Evolutionary conservation across 2,329 filamentous ascomycete species (phyloP).

Genomic region (Simplicillium aogashimaense): DNA sequence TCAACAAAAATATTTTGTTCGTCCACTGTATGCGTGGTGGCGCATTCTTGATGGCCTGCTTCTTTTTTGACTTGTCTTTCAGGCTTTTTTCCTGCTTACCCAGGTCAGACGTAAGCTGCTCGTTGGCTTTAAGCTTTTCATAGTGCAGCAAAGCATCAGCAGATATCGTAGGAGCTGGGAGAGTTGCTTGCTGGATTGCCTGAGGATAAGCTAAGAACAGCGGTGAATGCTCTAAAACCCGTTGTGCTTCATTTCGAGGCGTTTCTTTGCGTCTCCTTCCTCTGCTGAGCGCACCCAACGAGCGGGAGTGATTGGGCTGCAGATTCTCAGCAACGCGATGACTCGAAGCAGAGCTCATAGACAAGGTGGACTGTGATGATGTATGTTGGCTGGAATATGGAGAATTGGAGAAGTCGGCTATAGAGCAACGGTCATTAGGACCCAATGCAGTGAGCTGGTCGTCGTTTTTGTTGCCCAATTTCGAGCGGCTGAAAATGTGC

Average conservation of each 20-base stretch:
- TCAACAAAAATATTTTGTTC: conserved; percentile 62
- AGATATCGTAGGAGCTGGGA: conserved; percentile 57
- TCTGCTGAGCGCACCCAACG: conserved; percentile 5
- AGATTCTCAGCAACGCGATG: background rate
- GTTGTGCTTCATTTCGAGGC: conserved; percentile 44
- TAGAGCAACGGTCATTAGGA: background rate
- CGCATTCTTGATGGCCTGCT: conserved; percentile 13
- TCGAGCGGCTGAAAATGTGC: conserved; percentile 6
- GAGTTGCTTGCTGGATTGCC: conserved; percentile 62
- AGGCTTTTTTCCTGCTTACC: background rate
- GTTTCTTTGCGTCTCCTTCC: conserved; percentile 25
- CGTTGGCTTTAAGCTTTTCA: conserved; percentile 3
- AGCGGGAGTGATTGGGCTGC: conserved; percentile 5
- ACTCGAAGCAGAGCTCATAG: background rate
- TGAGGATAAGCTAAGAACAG: conserved; percentile 84
- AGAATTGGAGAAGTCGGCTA: conserved; percentile 1
- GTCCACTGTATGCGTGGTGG: conserved; percentile 51
- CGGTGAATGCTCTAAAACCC: conserved; percentile 32
- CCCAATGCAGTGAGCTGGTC: background rate
- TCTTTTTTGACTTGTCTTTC: conserved; percentile 10
- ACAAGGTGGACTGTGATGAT: conserved; percentile 7
- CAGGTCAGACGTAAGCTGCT: background rate
- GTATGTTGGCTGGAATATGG: conserved; percentile 2
- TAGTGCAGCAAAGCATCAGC: conserved; percentile 57
- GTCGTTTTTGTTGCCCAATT: conserved; percentile 3